These are phyloP conservation scores for Ananas comosus DNA, from an alignment of 176 grass and related monocot species.

Conservation along the genomic window DNA sequence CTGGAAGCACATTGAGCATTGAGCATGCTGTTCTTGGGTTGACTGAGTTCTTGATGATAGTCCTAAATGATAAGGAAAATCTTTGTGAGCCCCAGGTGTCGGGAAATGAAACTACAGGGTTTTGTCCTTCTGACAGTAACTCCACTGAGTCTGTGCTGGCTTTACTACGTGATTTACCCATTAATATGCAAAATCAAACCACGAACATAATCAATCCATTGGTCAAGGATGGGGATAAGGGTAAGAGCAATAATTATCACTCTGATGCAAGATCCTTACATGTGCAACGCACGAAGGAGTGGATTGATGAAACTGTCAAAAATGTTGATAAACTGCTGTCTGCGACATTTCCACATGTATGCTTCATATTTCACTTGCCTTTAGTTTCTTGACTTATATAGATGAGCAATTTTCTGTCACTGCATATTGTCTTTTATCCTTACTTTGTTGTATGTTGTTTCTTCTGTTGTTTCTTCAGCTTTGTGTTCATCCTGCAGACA, in stretches of 20 bases:
- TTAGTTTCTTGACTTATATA: neutral
- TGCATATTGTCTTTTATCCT: neutral
- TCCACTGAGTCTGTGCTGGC: constrained; percentile 71
- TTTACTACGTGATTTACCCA: constrained; percentile 67
- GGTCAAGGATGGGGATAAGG: constrained; percentile 9
- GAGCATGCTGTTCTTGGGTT: constrained; percentile 79
- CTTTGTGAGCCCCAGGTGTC: constrained; percentile 23
- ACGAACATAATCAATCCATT: constrained; percentile 7
- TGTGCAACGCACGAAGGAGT: constrained; percentile 62
- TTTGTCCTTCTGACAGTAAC: constrained; percentile 4
- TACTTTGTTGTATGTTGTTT: constrained; percentile 6
- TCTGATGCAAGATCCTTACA: constrained; percentile 36
- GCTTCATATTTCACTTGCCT: constrained; percentile 1
- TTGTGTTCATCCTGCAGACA: constrained; percentile 81
- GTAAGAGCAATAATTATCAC: constrained; percentile 18
- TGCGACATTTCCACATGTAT: constrained; percentile 74
- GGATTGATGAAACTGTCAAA: constrained; percentile 64
- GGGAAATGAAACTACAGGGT: constrained; percentile 6
- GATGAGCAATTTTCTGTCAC: neutral
- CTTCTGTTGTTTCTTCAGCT: constrained; percentile 37
- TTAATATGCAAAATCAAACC: constrained; percentile 16
- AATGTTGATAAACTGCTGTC: constrained; percentile 85
- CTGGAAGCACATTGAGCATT: constrained; percentile 59
- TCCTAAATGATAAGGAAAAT: constrained; percentile 79
- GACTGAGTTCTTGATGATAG: constrained; percentile 70